Evolutionary conservation across 257 asterid species (phyloP), one percentile per base, ranked within the genome.

Genomic region (Nicotiana noctiflora): DNA sequence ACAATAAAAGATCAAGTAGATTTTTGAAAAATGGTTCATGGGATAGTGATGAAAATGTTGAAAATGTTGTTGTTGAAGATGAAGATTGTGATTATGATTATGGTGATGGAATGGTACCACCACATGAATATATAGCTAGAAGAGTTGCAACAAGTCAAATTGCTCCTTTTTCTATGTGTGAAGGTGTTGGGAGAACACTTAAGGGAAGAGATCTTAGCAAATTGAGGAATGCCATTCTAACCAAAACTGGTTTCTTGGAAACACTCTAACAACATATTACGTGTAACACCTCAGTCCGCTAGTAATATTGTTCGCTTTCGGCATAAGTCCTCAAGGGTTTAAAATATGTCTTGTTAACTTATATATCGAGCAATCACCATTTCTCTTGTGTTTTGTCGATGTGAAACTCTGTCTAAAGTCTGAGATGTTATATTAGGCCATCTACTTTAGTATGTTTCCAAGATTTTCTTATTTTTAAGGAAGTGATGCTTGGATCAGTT

Each of bases 151-250:
- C 68, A 7, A 80, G 74, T n/a, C 82, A 78, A 61, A 82, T 86
- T 74, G 86, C 85, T 37, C 85, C 92, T 18, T 82, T 79, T 60
- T 89, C 92, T 12, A 85, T 89, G 92, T 86, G 88, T 55, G 90
- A 87, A 80, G 92, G 92, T 18, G 85, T 76, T 55, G 92, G 92
- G 15, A 83, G 92, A 60, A 89, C 92, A 1, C 85, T 87, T 25
- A 89, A 89, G 77, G 91, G 91, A 64, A 89, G 92, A 86, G 89
- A 87, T 53, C 86, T 89, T 27, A 87, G 86, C 64, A 87, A 81
- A 75, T 7, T 85, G 72, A 86, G 91, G 76, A 80, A 87, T 80
- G 85, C 83, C 53, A 80, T 89, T 51, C 23, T 89, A 29, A 82
- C 85, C 55, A 87, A 85, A 75, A 89, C 92, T 49, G 92, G 92